phyloP scores from a whole-genome alignment of 139 green algal genomes.

The Micractinium sp. region DNA sequence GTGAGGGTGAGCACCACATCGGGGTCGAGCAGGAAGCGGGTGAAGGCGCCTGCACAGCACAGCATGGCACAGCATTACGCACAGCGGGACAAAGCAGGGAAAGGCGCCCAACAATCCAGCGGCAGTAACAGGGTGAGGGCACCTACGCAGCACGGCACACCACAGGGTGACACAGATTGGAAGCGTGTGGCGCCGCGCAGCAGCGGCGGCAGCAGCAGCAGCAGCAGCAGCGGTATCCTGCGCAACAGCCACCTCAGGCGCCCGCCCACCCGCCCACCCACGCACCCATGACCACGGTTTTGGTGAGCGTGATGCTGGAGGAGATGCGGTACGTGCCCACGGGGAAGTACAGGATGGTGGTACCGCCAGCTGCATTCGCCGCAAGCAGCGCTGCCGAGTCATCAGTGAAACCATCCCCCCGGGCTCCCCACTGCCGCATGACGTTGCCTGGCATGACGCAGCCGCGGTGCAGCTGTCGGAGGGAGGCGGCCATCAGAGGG shows the following conservation, averaged over 20 bases:
- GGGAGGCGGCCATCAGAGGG: background rate
- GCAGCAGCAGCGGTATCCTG: too few relatives aligned
- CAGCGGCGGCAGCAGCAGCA: too few relatives aligned
- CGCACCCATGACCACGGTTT: background rate
- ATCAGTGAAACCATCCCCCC: background rate
- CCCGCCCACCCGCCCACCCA: too few relatives aligned
- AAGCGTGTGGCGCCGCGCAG: too few relatives aligned
- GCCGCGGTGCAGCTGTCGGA: too few relatives aligned
- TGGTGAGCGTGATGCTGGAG: background rate
- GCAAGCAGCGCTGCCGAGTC: background rate
- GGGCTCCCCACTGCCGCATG: background rate
- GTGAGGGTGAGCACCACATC: background rate
- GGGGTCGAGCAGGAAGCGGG: background rate
- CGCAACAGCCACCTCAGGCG: too few relatives aligned
- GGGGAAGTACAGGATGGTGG: conserved; percentile 1
- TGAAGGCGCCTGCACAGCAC: background rate
- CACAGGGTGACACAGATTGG: too few relatives aligned
- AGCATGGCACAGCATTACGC: too few relatives aligned
- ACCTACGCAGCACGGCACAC: too few relatives aligned
- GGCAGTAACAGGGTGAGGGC: background rate
- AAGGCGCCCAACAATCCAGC: too few relatives aligned
- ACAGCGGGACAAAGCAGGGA: too few relatives aligned
- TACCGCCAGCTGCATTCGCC: background rate
- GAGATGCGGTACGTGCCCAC: conserved; percentile 9
- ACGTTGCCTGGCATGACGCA: background rate